A percentile compares a stretch with the other conserved stretches of the same genome.
Evolutionary conservation across 2,329 filamentous ascomycete species (phyloP).

Genomic region (Beauveria varroae): DNA sequence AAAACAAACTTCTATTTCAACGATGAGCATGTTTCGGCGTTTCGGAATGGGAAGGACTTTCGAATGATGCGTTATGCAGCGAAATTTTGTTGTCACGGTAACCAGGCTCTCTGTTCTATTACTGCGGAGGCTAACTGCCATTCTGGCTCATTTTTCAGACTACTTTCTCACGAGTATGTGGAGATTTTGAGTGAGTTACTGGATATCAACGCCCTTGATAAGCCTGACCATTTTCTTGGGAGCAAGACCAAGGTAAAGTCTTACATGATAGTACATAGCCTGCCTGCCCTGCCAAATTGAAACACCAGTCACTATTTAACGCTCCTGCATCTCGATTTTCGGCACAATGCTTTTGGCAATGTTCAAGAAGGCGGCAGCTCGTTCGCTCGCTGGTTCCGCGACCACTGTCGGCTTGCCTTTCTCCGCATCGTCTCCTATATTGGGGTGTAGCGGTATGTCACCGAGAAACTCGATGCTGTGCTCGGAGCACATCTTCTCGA

Average conservation of each 20-base stretch:
- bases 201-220: neutral
- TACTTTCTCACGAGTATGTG: neutral
- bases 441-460: conserved; percentile 80
- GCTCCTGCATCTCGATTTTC: conserved; percentile 31
- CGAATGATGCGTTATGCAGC: neutral
- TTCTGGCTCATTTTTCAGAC: conserved; percentile 12
- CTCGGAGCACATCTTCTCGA: conserved; percentile 61
- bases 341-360: conserved; percentile 53
- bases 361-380: conserved; percentile 62
- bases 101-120: conserved; percentile 24
- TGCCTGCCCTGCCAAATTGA: neutral
- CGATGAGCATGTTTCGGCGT: conserved; percentile 14
- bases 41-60: conserved; percentile 10
- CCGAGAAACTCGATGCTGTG: conserved; percentile 74
- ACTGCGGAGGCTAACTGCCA: conserved; percentile 36
- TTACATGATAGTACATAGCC: conserved; percentile 1
- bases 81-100: conserved; percentile 19
- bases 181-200: neutral
- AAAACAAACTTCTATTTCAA: conserved; percentile 14
- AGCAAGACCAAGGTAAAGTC: neutral
- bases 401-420: conserved; percentile 85
- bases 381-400: conserved; percentile 68
- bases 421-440: conserved; percentile 82
- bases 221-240: neutral
- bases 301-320: conserved; percentile 4